Conservation (phyloP, 2,329 filamentous ascomycete genomes). For the Hypoxylon sp. region DNA sequence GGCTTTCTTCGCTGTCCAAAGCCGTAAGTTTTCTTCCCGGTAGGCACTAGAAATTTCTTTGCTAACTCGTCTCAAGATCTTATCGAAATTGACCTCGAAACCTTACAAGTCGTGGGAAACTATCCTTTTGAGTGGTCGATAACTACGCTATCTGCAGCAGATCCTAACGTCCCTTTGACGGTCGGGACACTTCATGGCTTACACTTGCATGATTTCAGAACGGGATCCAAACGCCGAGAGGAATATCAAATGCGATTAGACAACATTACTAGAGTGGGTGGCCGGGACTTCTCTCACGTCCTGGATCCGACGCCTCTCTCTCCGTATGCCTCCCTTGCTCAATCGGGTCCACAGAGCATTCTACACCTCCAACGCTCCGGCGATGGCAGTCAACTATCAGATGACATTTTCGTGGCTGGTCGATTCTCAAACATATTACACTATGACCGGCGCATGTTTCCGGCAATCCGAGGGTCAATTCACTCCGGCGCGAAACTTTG, state of each 20-base stretch:
- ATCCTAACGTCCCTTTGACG: conserved; percentile 79
- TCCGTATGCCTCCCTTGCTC: conserved; percentile 79
- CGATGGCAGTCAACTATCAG: conserved; percentile 69
- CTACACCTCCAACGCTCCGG: conserved; percentile 78
- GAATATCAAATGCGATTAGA: conserved; percentile 59
- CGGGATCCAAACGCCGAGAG: conserved; percentile 53
- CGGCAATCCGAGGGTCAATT: conserved; percentile 81
- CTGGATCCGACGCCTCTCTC: conserved; percentile 69
- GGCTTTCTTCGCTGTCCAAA: conserved; percentile 86
- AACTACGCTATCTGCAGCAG: conserved; percentile 81
- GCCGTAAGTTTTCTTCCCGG: conserved; percentile 63
- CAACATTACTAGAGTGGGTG: conserved; percentile 47
- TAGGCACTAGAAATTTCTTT: conserved; percentile 1
- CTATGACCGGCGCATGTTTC: conserved; percentile 90
- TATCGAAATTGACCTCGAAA: conserved; percentile 85
- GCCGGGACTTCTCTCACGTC: conserved; percentile 58
- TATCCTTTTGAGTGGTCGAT: conserved; percentile 86
- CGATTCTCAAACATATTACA: conserved; percentile 90
- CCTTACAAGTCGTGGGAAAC: conserved; percentile 77
- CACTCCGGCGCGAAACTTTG: conserved; percentile 87
- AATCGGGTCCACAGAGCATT: conserved; percentile 86
- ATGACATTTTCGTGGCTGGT: conserved; percentile 89
- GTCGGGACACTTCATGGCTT: conserved; percentile 87
- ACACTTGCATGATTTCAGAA: conserved; percentile 84
- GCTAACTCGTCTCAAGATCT: conserved; percentile 63